Evolutionary conservation across 345 rosid species (phyloP), one percentile per base, ranked within the genome.

Genomic region (Syzygium aromaticum): DNA sequence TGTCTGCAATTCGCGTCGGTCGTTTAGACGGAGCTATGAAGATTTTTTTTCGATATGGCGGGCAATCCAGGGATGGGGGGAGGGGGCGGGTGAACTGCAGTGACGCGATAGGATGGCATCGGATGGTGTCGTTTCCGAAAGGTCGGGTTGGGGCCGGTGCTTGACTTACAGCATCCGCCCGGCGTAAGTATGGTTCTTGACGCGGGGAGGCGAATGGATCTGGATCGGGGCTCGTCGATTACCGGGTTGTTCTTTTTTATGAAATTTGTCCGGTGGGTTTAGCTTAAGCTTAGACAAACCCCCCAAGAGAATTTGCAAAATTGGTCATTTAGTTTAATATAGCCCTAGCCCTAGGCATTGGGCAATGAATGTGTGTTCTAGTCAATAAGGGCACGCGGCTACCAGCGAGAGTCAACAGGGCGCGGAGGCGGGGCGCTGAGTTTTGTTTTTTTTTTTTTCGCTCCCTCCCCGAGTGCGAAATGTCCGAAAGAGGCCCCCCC

Each of bases 31-130:
- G 13, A 52, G 16, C 17, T 61, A 64, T 28, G 19, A 63, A 28
- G 46, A 6, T 43, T 43, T 43, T 7, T 63, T 28, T 0, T 30
- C 2, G 2, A 64, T 0, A 3, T 16, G 1, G 1, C 17, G 1
- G 6, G 12, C 16, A 30, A 30, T 43, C 46, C 6, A 0, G 46
- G 46, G 46, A 43, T 5, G 1, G 46, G 46, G 46, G 7, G 7
- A 1, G 43, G 43, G 43, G 6, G 43, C 1, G 46, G 46, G 1
- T n/a, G 7, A 43, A 5, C 7, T 43, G 7, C 46, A 7, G 46
- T 43, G 46, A 5, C 46, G 5, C 7, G 46, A 43, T 43, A 43
- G 46, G 46, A 43, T 43, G 46, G 46, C 46, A 5, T 53, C 19
- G 22, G 56, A 53, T 53, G 19, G 19, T 17, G 1, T 17, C 56